Evolutionary conservation across 768 basidiomycete genomes (phyloP), one percentile per base, ranked within the genome.

Genomic region (Auricularia sp.): DNA sequence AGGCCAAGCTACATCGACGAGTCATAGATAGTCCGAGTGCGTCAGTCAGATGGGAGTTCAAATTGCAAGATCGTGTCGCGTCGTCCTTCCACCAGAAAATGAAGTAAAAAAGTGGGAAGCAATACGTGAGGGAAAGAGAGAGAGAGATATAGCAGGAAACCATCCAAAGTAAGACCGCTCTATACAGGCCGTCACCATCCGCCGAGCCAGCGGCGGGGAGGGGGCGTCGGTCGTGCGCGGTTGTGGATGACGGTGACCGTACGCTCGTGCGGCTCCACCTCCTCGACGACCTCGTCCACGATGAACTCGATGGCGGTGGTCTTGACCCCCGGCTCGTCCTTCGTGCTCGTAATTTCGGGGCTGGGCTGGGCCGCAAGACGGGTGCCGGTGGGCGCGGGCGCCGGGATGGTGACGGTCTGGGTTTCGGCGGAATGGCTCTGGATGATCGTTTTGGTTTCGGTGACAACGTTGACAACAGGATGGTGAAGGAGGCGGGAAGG

Each of bases 361-460:
- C 84, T 82, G 24, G 90, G 90, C 69, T 82, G 81, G 35, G 88
- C 84, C 66, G 85, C 90, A 70, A 83, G 81, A 67, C 89, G 89
- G 62, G 89, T 91, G 72, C 84, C 88, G 71, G 89, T 86, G 67
- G 90, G 90, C 34, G 88, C 83, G 58, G 88, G 89, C 67, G 88
- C 82, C 63, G 83, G 84, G 70, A 88, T 82, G 68, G 85, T 85
- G 70, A 88, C 82, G 67, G 85, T 85, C 63, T 70, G 67, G 36
- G 72, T 72, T 21, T 72, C 71, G 62, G 71, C 63, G 11, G 71
- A 69, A 59, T 71, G 67, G 62, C 74, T 76, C 69, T 76, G 69
- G 51, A 75, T 77, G 64, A 71, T 68, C 8, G 71, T 72, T 73
- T 77, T 73, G 14, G 75, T 77, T 75, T 86, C 77, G 63, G 86